A percentile compares a stretch with the other conserved stretches of the same genome.
phyloP scores from a whole-genome alignment of 2,329 filamentous ascomycete genomes.

The Beauveria australis region DNA sequence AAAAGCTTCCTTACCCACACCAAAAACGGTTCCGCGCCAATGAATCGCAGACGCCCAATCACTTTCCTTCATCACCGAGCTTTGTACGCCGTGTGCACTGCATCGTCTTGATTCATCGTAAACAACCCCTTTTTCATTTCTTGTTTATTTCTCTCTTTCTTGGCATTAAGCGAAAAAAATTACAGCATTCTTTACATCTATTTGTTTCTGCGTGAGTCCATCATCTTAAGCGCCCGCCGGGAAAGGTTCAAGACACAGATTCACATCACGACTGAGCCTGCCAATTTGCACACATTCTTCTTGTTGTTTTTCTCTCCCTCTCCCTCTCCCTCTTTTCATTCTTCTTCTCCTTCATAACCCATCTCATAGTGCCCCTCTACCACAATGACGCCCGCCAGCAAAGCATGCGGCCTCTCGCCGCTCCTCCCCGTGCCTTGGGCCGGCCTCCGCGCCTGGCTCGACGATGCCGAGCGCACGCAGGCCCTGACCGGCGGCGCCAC shows the following conservation, averaged over 20 bases:
- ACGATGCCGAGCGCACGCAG: slow-evolving; percentile 30
- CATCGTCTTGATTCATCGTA: not conserved
- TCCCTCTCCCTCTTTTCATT: not conserved
- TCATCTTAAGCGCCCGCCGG: not conserved
- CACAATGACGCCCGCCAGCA: not conserved
- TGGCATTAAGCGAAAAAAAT: too few species aligned
- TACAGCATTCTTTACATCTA: too few species aligned
- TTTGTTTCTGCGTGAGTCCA: not conserved
- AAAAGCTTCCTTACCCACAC: not conserved
- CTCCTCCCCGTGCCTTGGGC: slow-evolving; percentile 22
- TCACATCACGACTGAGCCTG: not conserved
- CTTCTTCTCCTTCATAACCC: not conserved
- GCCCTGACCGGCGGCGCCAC: slow-evolving; percentile 15
- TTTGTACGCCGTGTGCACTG: not conserved
- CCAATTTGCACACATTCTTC: not conserved
- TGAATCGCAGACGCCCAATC: not conserved
- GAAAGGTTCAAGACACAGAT: not conserved
- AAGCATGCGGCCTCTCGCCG: not conserved
- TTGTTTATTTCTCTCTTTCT: not conserved
- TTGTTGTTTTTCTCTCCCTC: not conserved
- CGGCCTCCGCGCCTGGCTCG: slow-evolving; percentile 32
- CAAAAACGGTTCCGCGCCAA: not conserved
- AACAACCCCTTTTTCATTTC: not conserved
- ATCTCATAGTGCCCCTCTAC: not conserved
- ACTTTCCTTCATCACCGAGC: not conserved